A percentile compares a stretch with the other conserved stretches of the same genome.
Evolutionary conservation across 345 rosid species (phyloP).

Genomic region (Alliaria petiolata): DNA sequence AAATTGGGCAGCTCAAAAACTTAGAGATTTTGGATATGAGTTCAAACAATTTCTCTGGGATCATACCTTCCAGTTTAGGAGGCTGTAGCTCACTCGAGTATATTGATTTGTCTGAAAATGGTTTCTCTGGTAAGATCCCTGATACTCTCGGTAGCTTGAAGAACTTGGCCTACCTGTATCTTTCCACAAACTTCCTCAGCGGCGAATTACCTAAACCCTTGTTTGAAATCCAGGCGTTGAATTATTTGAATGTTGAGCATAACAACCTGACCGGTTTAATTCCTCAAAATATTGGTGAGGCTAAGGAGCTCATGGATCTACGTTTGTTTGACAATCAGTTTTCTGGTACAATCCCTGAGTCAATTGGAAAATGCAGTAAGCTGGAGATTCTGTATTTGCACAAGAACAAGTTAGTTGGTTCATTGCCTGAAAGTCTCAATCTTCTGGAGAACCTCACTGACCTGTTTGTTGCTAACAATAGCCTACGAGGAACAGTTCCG

Average conservation of each 20-base stretch:
- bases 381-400: constrained; percentile 47
- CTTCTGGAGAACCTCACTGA: constrained; percentile 48
- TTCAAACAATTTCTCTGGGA: constrained; percentile 48
- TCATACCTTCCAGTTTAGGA: constrained; percentile 44
- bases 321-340: constrained; percentile 44
- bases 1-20: constrained; percentile 39
- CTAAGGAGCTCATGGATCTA: constrained; percentile 39
- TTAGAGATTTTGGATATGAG: constrained; percentile 50
- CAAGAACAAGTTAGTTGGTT: constrained; percentile 49
- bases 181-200: constrained; percentile 47
- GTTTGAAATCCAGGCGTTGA: constrained; percentile 39
- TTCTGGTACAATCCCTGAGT: constrained; percentile 56
- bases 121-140: constrained; percentile 48
- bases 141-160: constrained; percentile 37
- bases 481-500: constrained; percentile 48
- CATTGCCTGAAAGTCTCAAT: constrained; percentile 51
- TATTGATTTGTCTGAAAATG: constrained; percentile 54
- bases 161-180: constrained; percentile 31
- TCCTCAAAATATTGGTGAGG: constrained; percentile 48
- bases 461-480: constrained; percentile 42
- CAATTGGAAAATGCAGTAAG: constrained; percentile 54
- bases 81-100: constrained; percentile 43
- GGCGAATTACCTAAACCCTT: constrained; percentile 54
- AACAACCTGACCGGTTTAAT: constrained; percentile 57
- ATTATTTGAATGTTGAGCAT: constrained; percentile 36